Base-by-base conservation (phyloP, 2,329 filamentous ascomycete genomes). In the Parascedosporium putredinis region DNA sequence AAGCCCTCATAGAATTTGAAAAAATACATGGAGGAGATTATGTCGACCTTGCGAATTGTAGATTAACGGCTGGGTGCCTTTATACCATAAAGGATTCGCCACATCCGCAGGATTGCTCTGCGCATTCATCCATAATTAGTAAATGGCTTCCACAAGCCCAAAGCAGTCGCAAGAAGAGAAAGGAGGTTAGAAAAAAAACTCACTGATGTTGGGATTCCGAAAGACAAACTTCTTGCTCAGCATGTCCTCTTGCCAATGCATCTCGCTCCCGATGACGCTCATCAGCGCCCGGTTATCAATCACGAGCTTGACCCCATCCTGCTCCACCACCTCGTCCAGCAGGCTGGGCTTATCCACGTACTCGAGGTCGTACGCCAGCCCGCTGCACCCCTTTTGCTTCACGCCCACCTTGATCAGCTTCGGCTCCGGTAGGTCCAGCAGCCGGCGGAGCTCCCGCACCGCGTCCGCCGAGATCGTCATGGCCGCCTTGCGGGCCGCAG, bases 231-330 rank as follows among this genome's bases (percentile, higher is more conserved):
- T 77, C 67, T 90, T 79, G 64, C 85, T 95, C 55, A 98, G 70
- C 71, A 95, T 95, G 60, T 97, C 93, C 68, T 97, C 90, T 9
- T 91, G 76, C 90, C 91, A 98, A 63, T 98, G 93, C 93, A 98
- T 98, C 70, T 97, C 91, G 62, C 86, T 95, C 4, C 93, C 93
- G 59, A 98, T 96, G 49, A 98, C 97, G 67, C 91, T 97, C 64
- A 98, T 90, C 46, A 98, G 71, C 38, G 93, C 93, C 72, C 96
- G 97, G 74, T 88, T 95, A 66, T 98, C 93, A 51, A 98, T 93
- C 64, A 97, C 66, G 29, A 98, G 91, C 68, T 87, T 91, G 51
- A 98, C 91, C 0, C 91, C 93, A 60, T 97, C 93, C 64, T 98
- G 93, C 63, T 94, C 90, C 1, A 98, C 88, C 47, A 83, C 76